Conservation (phyloP, 2,329 filamentous ascomycete species). For the Furcasterigmium sp. region DNA sequence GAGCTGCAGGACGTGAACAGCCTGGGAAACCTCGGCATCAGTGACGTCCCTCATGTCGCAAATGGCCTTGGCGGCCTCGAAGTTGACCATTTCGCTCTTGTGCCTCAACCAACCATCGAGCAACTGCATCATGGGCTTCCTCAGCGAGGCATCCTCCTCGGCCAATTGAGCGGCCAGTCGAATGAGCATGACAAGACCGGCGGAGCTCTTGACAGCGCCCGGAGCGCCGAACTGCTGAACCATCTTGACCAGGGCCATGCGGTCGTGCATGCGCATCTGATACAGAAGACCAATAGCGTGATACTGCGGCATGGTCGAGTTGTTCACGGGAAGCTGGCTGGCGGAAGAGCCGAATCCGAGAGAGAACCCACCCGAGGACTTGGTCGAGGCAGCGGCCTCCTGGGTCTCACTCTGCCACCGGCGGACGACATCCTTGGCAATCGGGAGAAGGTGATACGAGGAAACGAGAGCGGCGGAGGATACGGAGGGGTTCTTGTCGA, state of each 20-base stretch:
- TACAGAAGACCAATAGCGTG: slow-evolving; percentile 96
- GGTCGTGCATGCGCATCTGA: slow-evolving; percentile 94
- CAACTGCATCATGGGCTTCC: slow-evolving; percentile 95
- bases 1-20: slow-evolving; percentile 90
- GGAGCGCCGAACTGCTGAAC: slow-evolving; percentile 96
- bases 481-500: slow-evolving; percentile 97
- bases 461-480: slow-evolving; percentile 94
- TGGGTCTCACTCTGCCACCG: slow-evolving; percentile 99
- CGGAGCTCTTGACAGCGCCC: slow-evolving; percentile 90
- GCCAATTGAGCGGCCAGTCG: slow-evolving; percentile 88
- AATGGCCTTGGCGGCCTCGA: slow-evolving; percentile 97
- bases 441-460: slow-evolving; percentile 94
- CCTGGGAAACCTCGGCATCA: slow-evolving; percentile 85
- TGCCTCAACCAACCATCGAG: slow-evolving; percentile 95
- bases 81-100: slow-evolving; percentile 99
- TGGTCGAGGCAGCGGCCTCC: slow-evolving; percentile 85
- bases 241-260: slow-evolving; percentile 99
- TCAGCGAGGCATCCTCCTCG: slow-evolving; percentile 82
- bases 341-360: slow-evolving; percentile 84
- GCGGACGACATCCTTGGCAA: slow-evolving; percentile 89
- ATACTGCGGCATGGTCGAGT: slow-evolving; percentile 97
- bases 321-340: slow-evolving; percentile 72
- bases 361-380: slow-evolving; percentile 84
- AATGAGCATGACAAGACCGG: slow-evolving; percentile 87
- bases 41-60: slow-evolving; percentile 91